Base-by-base conservation (phyloP, 129 eudicot genomes). In the Heracleum sosnowskyi region DNA sequence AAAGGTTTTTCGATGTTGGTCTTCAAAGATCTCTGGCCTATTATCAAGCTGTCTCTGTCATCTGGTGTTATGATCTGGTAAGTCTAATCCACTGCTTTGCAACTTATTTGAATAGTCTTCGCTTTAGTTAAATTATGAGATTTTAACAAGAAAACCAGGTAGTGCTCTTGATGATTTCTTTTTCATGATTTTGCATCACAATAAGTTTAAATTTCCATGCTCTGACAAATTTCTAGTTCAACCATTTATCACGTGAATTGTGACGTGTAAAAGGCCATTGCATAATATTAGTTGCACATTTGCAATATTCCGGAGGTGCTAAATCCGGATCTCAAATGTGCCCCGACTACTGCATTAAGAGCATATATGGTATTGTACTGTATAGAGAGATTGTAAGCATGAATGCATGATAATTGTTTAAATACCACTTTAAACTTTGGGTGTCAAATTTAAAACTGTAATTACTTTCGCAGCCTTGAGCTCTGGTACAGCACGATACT, bases 21-120 rank as follows among this genome's bases (percentile, higher is more conserved):
- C 15, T 86, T 86, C 73, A 84, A 79, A 28, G 90, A 86, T 82
- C 89, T 89, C 4, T 78, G 83, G 85, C 90, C 86, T 11, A 39
- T 82, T 12, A 60, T 82, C 66, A 89, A 82, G 88, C 87, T 89
- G 41, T 86, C 90, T 37, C 28, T 85, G 37, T 82, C 93, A 29
- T 86, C 93, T 44, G 90, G 90, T 73, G 87, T 76, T 20, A 89
- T 89, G 93, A n/a, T 89, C 36, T 89, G 90, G 93, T 86, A 68
- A 81, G 5, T 10, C 42, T 3, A 41, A 18, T 36, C n/a, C 5
- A 34, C 44, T 1, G 0, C 15, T 69, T 7, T 5, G 12, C 74
- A 69, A 33, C 20, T 29, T 28, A 11, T 31, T 33, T 33, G 0
- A 16, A 7, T 1, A 51, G 39, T 66, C 28, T 36, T 70, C 11